Percentiles rank a stretch among this genome's conserved stretches.
These are phyloP conservation scores for Acacia crassicarpa DNA, from an alignment of 306 rosid genomes.

Conservation along the genomic window DNA sequence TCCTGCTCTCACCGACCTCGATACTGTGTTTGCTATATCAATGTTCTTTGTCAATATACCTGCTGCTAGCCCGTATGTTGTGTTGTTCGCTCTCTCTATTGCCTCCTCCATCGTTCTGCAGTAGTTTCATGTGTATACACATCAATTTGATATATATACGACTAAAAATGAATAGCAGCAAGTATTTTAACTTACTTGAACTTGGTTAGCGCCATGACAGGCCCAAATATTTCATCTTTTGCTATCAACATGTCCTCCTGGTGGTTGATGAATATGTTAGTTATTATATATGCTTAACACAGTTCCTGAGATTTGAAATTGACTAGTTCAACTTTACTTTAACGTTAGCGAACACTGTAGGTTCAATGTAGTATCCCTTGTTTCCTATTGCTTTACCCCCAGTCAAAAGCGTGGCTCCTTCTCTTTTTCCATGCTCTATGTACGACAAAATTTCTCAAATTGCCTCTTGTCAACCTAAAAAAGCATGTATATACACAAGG, in stretches of 20 bases:
- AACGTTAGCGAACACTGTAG: slow-evolving; percentile 77
- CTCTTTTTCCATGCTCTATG: slow-evolving; percentile 81
- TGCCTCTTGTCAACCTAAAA: slow-evolving; percentile 74
- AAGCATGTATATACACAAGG: not conserved
- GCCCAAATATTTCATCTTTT: slow-evolving; percentile 85
- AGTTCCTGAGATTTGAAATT: not conserved
- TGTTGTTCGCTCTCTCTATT: slow-evolving; percentile 68
- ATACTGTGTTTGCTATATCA: slow-evolving; percentile 75
- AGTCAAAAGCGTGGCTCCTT: slow-evolving; percentile 83
- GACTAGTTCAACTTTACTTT: slow-evolving; percentile 41
- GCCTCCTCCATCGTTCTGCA: slow-evolving; percentile 79
- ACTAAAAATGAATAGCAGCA: not conserved
- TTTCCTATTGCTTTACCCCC: slow-evolving; percentile 76
- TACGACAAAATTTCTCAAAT: slow-evolving; percentile 67
- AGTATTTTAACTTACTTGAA: slow-evolving; percentile 62
- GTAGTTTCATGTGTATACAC: not conserved
- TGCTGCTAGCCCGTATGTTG: slow-evolving; percentile 77
- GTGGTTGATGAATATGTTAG: too few species aligned
- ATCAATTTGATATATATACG: not conserved
- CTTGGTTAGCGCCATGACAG: slow-evolving; percentile 67
- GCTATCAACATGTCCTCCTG: slow-evolving; percentile 68
- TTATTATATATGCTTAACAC: not conserved
- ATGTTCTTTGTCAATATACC: slow-evolving; percentile 74
- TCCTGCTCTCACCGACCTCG: slow-evolving; percentile 83
- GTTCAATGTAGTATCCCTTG: slow-evolving; percentile 80